These are phyloP conservation scores for Ceratocystis destructans DNA, from an alignment of 2,329 filamentous ascomycete genomes.

Conservation along the genomic window DNA sequence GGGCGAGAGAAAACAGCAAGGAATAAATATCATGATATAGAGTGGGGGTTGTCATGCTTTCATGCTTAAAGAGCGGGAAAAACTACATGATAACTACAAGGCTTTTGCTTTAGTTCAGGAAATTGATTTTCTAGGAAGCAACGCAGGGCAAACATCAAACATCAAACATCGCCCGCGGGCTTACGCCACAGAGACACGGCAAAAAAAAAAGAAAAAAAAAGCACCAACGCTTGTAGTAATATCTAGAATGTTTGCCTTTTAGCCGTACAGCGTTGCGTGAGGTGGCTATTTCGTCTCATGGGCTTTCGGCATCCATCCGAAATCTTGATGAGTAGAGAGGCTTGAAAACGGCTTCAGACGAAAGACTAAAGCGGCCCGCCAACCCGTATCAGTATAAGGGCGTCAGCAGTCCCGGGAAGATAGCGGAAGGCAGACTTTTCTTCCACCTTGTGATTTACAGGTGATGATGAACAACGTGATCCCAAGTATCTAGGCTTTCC, in stretches of 20 bases:
- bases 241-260: no score
- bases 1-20: constrained; percentile 4
- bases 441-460: no score
- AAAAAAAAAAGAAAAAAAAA: no score
- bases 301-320: neutral
- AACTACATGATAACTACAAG: neutral
- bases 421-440: no score
- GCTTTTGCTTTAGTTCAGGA: neutral
- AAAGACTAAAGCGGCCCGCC: neutral
- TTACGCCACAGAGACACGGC: no score
- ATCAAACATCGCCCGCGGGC: neutral
- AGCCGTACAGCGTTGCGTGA: no score
- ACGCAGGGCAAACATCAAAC: neutral
- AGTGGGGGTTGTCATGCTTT: neutral
- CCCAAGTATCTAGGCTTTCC: neutral
- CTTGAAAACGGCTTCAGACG: neutral
- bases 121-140: neutral
- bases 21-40: neutral
- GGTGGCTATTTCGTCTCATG: neutral
- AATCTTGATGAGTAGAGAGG: neutral
- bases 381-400: neutral
- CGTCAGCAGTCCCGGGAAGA: neutral
- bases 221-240: no score
- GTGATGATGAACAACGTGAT: no score
- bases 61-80: neutral